Evolutionary conservation across 2,329 filamentous ascomycete species (phyloP).

Genomic region (Sarocladiaceae sp.): DNA sequence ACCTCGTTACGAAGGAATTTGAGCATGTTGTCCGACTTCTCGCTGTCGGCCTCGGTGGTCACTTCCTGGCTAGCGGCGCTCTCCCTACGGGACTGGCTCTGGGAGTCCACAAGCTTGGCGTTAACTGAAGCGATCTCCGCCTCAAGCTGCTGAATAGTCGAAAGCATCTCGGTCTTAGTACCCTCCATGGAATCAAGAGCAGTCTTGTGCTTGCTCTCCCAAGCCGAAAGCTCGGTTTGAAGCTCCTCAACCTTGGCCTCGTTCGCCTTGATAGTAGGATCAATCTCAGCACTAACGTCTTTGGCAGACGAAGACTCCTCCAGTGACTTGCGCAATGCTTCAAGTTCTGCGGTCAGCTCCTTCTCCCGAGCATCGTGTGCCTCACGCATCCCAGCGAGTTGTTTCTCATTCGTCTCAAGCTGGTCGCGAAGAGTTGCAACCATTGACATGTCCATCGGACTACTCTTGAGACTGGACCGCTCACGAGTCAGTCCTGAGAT

Average conservation of each 20-base stretch:
- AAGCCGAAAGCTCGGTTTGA: slow-evolving; percentile 65
- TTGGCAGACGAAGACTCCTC: slow-evolving; percentile 29
- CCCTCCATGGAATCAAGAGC: slow-evolving; percentile 66
- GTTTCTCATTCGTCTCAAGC: slow-evolving; percentile 78
- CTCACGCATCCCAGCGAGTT: slow-evolving; percentile 70
- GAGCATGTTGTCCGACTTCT: slow-evolving; percentile 52
- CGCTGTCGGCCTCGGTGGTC: slow-evolving; percentile 18
- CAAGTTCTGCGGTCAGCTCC: slow-evolving; percentile 68
- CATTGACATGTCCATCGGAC: slow-evolving; percentile 86
- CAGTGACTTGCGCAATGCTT: slow-evolving; percentile 58
- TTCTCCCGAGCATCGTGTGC: slow-evolving; percentile 70
- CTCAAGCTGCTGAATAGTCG: slow-evolving; percentile 72
- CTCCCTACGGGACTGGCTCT: slow-evolving; percentile 31
- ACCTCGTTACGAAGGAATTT: slow-evolving; percentile 67
- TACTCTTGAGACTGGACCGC: slow-evolving; percentile 78
- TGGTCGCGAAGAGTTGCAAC: slow-evolving; percentile 85
- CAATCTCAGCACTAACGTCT: slow-evolving; percentile 17
- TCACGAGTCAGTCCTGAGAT: slow-evolving; percentile 93
- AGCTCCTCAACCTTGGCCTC: slow-evolving; percentile 60
- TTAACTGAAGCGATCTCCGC: slow-evolving; percentile 49
- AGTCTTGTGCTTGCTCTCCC: slow-evolving; percentile 72
- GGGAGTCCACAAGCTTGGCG: slow-evolving; percentile 41
- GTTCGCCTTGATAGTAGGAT: slow-evolving; percentile 33
- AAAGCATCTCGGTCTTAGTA: slow-evolving; percentile 68
- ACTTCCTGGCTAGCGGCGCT: slow-evolving; percentile 38